These are phyloP conservation scores for Penicillium antarcticum DNA, from an alignment of 495 filamentous ascomycete species.

Conservation along the genomic window DNA sequence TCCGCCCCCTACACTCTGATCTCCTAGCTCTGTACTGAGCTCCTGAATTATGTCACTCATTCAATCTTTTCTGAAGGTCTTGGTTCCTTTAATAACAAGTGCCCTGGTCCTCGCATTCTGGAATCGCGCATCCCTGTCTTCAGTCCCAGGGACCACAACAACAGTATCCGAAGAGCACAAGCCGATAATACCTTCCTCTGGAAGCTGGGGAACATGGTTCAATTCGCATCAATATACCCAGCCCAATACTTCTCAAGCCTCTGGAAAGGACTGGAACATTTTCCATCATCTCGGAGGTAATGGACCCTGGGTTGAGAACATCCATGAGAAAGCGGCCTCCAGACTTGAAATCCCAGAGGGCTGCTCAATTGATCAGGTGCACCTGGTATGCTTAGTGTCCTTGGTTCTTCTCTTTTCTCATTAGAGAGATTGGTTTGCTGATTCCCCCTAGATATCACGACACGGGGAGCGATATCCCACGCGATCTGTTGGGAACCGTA, in stretches of 20 bases:
- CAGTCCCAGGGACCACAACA: too few species aligned
- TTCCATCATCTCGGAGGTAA: constrained; percentile 57
- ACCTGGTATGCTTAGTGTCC: constrained; percentile 45
- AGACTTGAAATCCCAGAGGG: constrained; percentile 43
- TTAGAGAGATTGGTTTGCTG: neutral
- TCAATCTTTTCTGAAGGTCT: too few species aligned
- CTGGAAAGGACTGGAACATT: constrained; percentile 44
- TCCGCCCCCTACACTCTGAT: too few species aligned
- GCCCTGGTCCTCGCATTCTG: too few species aligned
- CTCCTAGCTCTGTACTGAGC: too few species aligned
- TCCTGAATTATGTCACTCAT: too few species aligned
- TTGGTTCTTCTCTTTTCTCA: neutral
- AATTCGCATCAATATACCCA: neutral
- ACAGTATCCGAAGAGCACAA: too few species aligned
- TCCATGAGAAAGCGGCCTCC: constrained; percentile 30
- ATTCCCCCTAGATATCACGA: constrained; percentile 49
- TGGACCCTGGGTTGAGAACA: constrained; percentile 57
- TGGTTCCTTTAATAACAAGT: too few species aligned
- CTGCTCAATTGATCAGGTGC: constrained; percentile 54
- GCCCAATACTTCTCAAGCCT: neutral
- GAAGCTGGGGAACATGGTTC: neutral
- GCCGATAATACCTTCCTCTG: neutral
- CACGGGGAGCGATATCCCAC: constrained; percentile 60
- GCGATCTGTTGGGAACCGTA: constrained; percentile 47
- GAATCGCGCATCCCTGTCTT: too few species aligned